phyloP scores from a whole-genome alignment of 2,329 filamentous ascomycete species.

The Fusarium graminum region DNA sequence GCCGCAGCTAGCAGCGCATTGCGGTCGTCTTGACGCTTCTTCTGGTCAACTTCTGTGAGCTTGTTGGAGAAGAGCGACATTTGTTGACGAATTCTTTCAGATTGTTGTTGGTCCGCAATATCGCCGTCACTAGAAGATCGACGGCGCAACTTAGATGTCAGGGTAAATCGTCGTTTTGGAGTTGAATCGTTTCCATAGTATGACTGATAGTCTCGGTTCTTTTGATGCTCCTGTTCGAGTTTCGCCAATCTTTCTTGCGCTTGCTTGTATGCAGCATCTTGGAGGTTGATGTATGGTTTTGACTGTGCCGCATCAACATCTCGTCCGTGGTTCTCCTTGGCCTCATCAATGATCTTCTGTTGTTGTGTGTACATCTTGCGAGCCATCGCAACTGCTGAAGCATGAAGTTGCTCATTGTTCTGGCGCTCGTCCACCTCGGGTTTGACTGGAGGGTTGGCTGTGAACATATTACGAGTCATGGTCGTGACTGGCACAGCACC shows the following conservation, averaged over 20 bases:
- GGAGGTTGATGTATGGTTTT: constrained; percentile 73
- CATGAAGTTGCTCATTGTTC: constrained; percentile 78
- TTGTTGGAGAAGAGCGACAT: constrained; percentile 82
- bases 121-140: constrained; percentile 77
- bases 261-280: constrained; percentile 88
- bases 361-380: constrained; percentile 84
- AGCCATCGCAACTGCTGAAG: constrained; percentile 90
- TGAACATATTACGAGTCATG: constrained; percentile 81
- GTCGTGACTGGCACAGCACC: constrained; percentile 77
- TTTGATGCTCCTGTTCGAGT: constrained; percentile 77
- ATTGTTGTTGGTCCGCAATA: constrained; percentile 75
- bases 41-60: constrained; percentile 75
- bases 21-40: constrained; percentile 81
- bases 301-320: constrained; percentile 58
- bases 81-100: constrained; percentile 79
- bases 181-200: constrained; percentile 75
- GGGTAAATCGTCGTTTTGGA: constrained; percentile 60
- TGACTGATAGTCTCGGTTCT: constrained; percentile 74
- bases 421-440: constrained; percentile 80
- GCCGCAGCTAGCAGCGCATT: constrained; percentile 81
- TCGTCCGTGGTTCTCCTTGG: constrained; percentile 57
- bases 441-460: constrained; percentile 77
- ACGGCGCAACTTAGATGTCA: constrained; percentile 69
- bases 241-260: constrained; percentile 86
- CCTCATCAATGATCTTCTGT: constrained; percentile 69